Evolutionary conservation across 345 rosid species (phyloP).

Genomic region (Zanthoxylum bungeanum): DNA sequence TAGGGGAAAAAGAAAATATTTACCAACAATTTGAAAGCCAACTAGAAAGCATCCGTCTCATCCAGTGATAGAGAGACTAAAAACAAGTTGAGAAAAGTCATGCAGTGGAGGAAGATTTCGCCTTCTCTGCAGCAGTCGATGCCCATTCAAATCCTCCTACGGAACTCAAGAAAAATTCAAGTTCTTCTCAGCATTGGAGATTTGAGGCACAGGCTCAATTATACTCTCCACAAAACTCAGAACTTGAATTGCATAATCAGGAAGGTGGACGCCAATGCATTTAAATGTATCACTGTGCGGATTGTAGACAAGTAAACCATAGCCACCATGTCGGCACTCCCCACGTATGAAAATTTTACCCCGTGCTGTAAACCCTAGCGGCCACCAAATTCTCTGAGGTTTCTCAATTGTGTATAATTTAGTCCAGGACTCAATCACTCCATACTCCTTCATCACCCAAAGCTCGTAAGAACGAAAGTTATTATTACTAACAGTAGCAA

Average conservation of each 20-base stretch:
- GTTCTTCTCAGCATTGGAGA: background rate
- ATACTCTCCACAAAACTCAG: slow-evolving; percentile 8
- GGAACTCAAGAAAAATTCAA: background rate
- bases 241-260: slow-evolving; percentile 12
- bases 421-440: slow-evolving; percentile 12
- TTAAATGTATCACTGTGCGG: slow-evolving; percentile 10
- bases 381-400: slow-evolving; percentile 11
- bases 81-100: no score
- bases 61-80: no score
- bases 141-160: background rate
- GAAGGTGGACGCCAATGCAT: slow-evolving; percentile 11
- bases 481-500: background rate
- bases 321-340: slow-evolving; percentile 2
- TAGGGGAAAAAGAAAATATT: background rate
- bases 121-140: no score
- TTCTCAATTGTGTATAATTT: slow-evolving; percentile 6
- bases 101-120: no score
- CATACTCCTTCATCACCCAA: slow-evolving; percentile 18
- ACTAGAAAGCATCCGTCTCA: background rate
- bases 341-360: slow-evolving; percentile 9
- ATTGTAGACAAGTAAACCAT: slow-evolving; percentile 5
- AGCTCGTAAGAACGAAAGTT: background rate
- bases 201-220: slow-evolving; percentile 8
- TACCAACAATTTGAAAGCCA: background rate
- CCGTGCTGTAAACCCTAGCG: slow-evolving; percentile 7